A percentile compares a stretch with the other conserved stretches of the same genome.
phyloP scores from a whole-genome alignment of 345 rosid genomes.

The Carallia brachiata region DNA sequence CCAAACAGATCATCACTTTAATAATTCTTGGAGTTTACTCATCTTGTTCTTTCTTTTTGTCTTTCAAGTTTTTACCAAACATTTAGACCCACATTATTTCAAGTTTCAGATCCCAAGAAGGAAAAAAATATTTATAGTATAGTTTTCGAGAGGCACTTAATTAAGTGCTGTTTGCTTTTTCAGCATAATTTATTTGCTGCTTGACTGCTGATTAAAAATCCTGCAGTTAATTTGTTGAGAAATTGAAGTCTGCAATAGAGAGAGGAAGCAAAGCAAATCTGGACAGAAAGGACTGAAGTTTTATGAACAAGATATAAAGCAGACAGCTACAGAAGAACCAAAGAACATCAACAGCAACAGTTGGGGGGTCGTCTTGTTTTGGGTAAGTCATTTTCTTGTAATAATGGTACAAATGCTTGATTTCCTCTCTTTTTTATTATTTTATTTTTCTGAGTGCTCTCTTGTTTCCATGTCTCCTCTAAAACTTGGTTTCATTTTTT shows the following conservation, averaged over 20 bases:
- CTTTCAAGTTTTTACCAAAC: background rate
- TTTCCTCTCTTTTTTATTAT: background rate
- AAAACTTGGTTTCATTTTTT: too few species aligned
- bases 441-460: too few species aligned
- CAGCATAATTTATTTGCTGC: background rate
- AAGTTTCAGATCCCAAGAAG: background rate
- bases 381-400: slow-evolving; percentile 55
- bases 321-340: slow-evolving; percentile 30
- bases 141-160: background rate
- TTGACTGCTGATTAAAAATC: background rate
- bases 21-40: background rate
- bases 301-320: slow-evolving; percentile 7
- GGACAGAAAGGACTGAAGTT: slow-evolving; percentile 4
- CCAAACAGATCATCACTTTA: slow-evolving; percentile 28
- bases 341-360: background rate
- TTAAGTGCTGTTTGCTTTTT: background rate
- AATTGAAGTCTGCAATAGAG: background rate
- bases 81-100: background rate
- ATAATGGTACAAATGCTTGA: slow-evolving; percentile 31
- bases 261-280: slow-evolving; percentile 1
- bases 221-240: slow-evolving; percentile 12
- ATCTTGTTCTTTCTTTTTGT: background rate
- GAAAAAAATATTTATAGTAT: background rate
- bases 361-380: slow-evolving; percentile 2
- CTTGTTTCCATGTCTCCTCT: too few species aligned